Evolutionary conservation across 805 yeast genomes (phyloP), one percentile per base, ranked within the genome.

Genomic region (Maudiozyma serrabonitensis): DNA sequence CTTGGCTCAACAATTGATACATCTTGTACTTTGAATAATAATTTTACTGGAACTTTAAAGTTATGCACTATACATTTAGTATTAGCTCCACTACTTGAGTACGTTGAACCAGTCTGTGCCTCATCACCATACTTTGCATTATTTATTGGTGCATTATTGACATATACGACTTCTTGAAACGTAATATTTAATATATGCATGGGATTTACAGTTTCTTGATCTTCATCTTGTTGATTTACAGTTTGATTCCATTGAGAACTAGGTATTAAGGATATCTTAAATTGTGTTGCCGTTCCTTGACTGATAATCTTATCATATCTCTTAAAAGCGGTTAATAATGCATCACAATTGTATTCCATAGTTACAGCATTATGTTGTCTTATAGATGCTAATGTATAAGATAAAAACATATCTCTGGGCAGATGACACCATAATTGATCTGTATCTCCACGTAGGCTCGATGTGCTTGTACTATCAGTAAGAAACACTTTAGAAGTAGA

Each of bases 21-120:
- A 49, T 79, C 81, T 51, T 76, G 79, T 15, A 73, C 75, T 53
- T 70, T 72, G 50, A 80, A 75, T 49, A 85, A 58, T 41, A 86
- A 69, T 55, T 81, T 70, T 1, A 86, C 86, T 0, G 95, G 91
- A 18, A 90, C 76, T 46, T 80, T 79, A 57, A 82, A 80, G 7
- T 85, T 75, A 58, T 84, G 88, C 52, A 76, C 75, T 16, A 86
- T 73, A 2, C 77, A 67, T 50, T 61, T 63, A 34, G 52, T 57
- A 34, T 46, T 51, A 12, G 51, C 50, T 15, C 25, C 32, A 38
- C 41, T 43, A 5, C 46, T 40, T 0, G 41, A 35, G 8, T 49
- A 52, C 16, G 50, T 41, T 4, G 48, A 37, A 8, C 45, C 34
- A 16, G 44, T 39, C 26, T 41, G 32, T 35, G 18, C 13, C 25